Evolutionary conservation across 768 basidiomycete genomes (phyloP).

Genomic region (Gelatoporia subvermispora): DNA sequence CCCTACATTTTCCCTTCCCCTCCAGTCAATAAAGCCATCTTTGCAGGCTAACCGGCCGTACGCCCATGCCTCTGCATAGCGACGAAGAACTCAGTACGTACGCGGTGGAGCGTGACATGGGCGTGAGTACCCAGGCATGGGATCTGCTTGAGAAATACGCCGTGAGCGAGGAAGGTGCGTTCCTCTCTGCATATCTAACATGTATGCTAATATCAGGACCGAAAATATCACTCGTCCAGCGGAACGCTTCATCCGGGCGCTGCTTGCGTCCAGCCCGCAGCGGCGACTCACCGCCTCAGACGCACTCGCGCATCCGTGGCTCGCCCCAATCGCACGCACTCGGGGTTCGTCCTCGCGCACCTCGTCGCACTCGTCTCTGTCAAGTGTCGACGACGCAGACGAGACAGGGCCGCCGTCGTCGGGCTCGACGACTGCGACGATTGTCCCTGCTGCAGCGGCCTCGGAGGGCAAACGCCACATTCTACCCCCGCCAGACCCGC

Average conservation of each 20-base stretch:
- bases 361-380: constrained; percentile 3
- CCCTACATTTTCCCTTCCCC: neutral
- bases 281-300: constrained; percentile 64
- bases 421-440: constrained; percentile 14
- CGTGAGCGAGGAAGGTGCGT: constrained; percentile 48
- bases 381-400: no score
- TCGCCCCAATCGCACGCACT: constrained; percentile 25
- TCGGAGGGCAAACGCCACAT: neutral
- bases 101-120: no score
- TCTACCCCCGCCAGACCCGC: constrained; percentile 8
- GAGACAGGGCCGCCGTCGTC: neutral
- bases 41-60: no score
- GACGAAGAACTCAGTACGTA: no score
- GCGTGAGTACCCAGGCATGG: no score
- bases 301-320: constrained; percentile 77
- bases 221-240: constrained; percentile 35
- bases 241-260: constrained; percentile 56
- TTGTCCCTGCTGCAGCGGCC: no score
- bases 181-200: neutral
- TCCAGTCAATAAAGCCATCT: no score
- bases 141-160: neutral
- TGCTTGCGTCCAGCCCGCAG: constrained; percentile 62
- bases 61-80: no score
- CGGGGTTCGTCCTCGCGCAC: neutral
- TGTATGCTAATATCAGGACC: neutral